These are phyloP conservation scores for Chalaropsis ovoidea DNA, from an alignment of 2,329 filamentous ascomycete genomes.

Conservation along the genomic window DNA sequence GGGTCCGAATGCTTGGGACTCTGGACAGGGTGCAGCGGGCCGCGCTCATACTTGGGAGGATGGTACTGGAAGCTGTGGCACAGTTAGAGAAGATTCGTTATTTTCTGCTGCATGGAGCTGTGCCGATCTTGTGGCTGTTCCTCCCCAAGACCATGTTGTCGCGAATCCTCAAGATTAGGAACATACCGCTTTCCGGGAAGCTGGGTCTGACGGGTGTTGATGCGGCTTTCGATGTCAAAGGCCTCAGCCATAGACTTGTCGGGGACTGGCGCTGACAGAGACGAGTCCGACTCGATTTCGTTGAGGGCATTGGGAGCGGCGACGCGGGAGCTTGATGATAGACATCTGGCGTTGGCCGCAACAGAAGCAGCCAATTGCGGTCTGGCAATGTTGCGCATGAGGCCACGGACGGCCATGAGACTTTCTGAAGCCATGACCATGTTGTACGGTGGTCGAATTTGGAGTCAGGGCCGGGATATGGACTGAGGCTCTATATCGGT, in stretches of 20 bases:
- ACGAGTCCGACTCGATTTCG: constrained; percentile 24
- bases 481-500: background rate
- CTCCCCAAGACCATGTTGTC: background rate
- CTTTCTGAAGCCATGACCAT: constrained; percentile 27
- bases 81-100: background rate
- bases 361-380: constrained; percentile 24
- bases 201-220: constrained; percentile 32
- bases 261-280: constrained; percentile 36
- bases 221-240: constrained; percentile 36
- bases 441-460: background rate
- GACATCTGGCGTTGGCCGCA: constrained; percentile 26
- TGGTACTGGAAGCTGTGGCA: constrained; percentile 76
- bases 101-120: background rate
- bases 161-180: background rate
- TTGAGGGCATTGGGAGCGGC: constrained; percentile 17
- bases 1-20: constrained; percentile 79
- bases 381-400: constrained; percentile 18
- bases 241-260: constrained; percentile 34
- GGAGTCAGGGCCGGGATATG: background rate
- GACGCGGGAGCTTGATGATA: constrained; percentile 21
- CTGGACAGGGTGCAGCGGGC: constrained; percentile 85
- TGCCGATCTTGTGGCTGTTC: background rate
- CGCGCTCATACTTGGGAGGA: constrained; percentile 87
- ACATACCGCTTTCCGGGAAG: constrained; percentile 42
- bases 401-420: constrained; percentile 28